A percentile compares a stretch with the other conserved stretches of the same genome.
phyloP scores from a whole-genome alignment of 495 filamentous ascomycete genomes.

The Neurospora intermedia region DNA sequence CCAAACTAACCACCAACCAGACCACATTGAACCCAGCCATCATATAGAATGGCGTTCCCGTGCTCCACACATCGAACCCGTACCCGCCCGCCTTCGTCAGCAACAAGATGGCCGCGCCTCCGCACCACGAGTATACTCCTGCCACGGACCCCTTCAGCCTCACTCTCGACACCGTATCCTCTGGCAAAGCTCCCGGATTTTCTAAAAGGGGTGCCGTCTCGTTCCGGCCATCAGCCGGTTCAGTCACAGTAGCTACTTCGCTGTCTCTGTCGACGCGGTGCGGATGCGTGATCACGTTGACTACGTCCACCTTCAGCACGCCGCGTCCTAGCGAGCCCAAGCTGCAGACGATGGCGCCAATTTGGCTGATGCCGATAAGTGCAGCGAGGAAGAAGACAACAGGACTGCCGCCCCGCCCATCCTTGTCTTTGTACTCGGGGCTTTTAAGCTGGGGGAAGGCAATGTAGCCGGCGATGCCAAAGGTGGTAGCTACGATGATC shows the following conservation, averaged over 20 bases:
- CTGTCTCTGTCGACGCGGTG: neutral
- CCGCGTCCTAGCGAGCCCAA: conserved; percentile 74
- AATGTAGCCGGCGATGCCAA: conserved; percentile 68
- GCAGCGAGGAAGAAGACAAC: conserved; percentile 66
- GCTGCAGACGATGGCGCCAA: conserved; percentile 89
- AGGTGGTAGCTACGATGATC: conserved; percentile 54
- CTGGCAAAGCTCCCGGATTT: conserved; percentile 4
- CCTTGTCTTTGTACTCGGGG: conserved; percentile 52
- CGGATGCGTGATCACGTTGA: conserved; percentile 8
- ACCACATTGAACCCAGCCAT: conserved; percentile 79
- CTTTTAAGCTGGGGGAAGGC: conserved; percentile 57
- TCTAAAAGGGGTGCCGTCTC: conserved; percentile 27
- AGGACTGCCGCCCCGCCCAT: conserved; percentile 48
- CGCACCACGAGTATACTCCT: conserved; percentile 82
- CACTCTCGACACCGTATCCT: conserved; percentile 28
- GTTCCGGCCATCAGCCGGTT: conserved; percentile 8
- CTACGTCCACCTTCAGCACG: conserved; percentile 49
- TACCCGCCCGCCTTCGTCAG: conserved; percentile 88
- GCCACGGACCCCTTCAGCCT: conserved; percentile 87
- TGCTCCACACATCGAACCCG: conserved; percentile 61
- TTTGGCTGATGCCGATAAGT: conserved; percentile 79
- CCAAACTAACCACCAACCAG: conserved; percentile 48
- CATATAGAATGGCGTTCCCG: conserved; percentile 80
- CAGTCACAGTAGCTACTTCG: conserved; percentile 20
- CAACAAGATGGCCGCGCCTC: conserved; percentile 82